Evolutionary conservation across 2,329 filamentous ascomycete genomes (phyloP).

Genomic region (Neofusicoccum kwambonambiense): DNA sequence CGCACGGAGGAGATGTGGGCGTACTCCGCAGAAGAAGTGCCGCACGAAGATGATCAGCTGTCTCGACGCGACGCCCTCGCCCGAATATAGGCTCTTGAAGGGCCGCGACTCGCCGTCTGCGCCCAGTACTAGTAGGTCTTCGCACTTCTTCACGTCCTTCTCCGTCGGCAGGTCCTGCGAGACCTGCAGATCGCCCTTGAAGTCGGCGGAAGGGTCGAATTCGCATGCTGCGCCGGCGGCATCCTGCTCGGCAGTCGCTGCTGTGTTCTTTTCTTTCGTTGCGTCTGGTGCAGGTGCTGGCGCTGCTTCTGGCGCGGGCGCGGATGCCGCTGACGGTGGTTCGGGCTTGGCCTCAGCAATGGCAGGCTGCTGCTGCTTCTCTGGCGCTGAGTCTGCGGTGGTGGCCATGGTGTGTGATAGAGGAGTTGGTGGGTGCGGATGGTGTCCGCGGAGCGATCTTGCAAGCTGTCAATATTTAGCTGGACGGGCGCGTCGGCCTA

Average conservation of each 20-base stretch:
- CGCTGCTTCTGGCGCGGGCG: not conserved
- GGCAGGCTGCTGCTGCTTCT: not conserved
- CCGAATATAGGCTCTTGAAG: constrained; percentile 38
- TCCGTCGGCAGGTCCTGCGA: constrained; percentile 36
- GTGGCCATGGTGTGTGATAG: not conserved
- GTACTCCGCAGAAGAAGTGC: constrained; percentile 78
- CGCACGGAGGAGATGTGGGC: constrained; percentile 33
- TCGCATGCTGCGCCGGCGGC: not conserved
- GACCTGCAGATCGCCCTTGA: constrained; percentile 36
- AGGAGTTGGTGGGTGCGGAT: not conserved
- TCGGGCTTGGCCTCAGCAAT: not conserved
- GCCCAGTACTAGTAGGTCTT: constrained; percentile 36
- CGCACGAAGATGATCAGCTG: constrained; percentile 72
- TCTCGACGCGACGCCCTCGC: constrained; percentile 38
- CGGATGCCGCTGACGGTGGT: not conserved
- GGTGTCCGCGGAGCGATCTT: not conserved
- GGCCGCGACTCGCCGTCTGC: constrained; percentile 33
- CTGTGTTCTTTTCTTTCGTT: not conserved
- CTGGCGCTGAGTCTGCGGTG: not conserved
- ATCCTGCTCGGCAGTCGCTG: not conserved
- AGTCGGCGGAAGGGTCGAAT: constrained; percentile 29
- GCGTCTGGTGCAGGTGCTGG: not conserved
- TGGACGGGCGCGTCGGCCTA: not conserved
- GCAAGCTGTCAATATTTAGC: not conserved
- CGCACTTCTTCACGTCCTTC: constrained; percentile 30